A percentile compares a stretch with the other conserved stretches of the same genome.
Evolutionary conservation across 495 filamentous ascomycete species (phyloP).

Genomic region (Tricharina praecox): DNA sequence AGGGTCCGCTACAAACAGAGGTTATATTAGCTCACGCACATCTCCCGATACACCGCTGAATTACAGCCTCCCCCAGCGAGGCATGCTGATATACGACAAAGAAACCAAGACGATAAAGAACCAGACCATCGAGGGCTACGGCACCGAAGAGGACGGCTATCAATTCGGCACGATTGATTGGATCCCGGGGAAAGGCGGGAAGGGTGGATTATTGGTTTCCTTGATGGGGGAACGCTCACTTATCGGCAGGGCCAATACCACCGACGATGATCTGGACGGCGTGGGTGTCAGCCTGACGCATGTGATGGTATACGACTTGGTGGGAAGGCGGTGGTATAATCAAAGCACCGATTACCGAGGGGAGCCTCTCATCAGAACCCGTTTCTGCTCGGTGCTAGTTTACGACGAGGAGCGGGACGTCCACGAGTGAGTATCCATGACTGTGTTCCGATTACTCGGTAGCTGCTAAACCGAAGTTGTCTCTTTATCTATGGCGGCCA

Average conservation of each 20-base stretch:
- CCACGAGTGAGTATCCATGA: neutral
- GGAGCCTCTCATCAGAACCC: neutral
- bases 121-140: neutral
- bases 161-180: neutral
- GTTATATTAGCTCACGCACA: slow-evolving; percentile 1
- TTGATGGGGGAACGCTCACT: slow-evolving; percentile 59
- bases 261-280: too few relatives aligned
- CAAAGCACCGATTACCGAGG: too few relatives aligned
- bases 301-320: too few relatives aligned
- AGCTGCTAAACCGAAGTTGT: too few relatives aligned
- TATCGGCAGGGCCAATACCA: slow-evolving; percentile 48
- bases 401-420: neutral
- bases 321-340: too few relatives aligned
- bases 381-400: neutral
- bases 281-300: too few relatives aligned
- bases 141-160: neutral
- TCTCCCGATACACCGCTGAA: neutral
- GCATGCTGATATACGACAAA: neutral
- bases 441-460: too few relatives aligned
- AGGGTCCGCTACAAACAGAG: neutral
- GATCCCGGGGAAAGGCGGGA: neutral
- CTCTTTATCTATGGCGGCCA: slow-evolving; percentile 1
- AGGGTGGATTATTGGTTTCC: slow-evolving; percentile 27
- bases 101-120: neutral
- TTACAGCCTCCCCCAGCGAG: neutral